Percentiles rank a stretch among this genome's conserved stretches.
Evolutionary conservation across 2,329 filamentous ascomycete genomes (phyloP).

Genomic region (Cercospora zeae-maydis): DNA sequence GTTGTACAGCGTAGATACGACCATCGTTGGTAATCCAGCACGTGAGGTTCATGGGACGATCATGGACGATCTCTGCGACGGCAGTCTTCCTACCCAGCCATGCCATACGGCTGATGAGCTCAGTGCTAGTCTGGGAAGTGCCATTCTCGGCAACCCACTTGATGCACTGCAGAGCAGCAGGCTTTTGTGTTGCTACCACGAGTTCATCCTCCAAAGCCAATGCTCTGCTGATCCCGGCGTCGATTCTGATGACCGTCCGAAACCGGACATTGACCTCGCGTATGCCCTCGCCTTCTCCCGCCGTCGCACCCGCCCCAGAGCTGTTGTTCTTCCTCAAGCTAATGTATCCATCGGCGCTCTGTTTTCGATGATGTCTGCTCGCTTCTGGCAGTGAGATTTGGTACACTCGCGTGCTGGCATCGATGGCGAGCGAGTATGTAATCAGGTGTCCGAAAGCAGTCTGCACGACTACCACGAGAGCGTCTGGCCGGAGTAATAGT

Average conservation of each 20-base stretch:
- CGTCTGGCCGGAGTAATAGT: conserved; percentile 83
- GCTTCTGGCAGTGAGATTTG: conserved; percentile 70
- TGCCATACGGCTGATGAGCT: conserved; percentile 79
- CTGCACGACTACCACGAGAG: conserved; percentile 85
- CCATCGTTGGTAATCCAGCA: conserved; percentile 91
- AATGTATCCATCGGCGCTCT: conserved; percentile 43
- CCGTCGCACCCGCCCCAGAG: conserved; percentile 49
- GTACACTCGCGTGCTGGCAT: conserved; percentile 78
- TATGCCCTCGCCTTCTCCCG: conserved; percentile 78
- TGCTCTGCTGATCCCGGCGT: conserved; percentile 85
- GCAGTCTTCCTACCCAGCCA: conserved; percentile 77
- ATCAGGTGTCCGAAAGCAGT: conserved; percentile 84
- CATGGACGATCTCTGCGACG: conserved; percentile 82
- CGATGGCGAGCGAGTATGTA: conserved; percentile 86
- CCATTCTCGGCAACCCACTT: conserved; percentile 82
- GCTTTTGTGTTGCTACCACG: conserved; percentile 84
- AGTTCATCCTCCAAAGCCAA: conserved; percentile 89
- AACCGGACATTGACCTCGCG: conserved; percentile 87
- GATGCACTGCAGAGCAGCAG: conserved; percentile 94
- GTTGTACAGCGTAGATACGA: conserved; percentile 84
- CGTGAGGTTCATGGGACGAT: conserved; percentile 91
- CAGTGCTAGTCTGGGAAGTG: conserved; percentile 83
- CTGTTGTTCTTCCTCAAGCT: conserved; percentile 25
- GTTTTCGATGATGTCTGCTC: conserved; percentile 46
- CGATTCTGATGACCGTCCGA: conserved; percentile 95